These are phyloP conservation scores for Francoa sonchifolia DNA, from an alignment of 441 rosid genomes.

Conservation along the genomic window DNA sequence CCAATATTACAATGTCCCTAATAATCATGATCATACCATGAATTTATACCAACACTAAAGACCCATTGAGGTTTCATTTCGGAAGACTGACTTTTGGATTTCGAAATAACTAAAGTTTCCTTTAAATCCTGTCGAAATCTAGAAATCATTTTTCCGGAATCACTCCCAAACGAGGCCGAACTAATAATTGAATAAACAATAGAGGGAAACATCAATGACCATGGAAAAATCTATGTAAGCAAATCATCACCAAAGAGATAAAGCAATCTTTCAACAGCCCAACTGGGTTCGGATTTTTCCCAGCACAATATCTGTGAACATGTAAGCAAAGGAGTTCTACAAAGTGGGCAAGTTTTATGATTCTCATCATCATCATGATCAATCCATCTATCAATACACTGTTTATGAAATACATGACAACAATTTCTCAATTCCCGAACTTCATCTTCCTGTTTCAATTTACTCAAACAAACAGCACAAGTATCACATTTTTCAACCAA, in stretches of 20 bases:
- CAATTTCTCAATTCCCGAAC: constrained; percentile 73
- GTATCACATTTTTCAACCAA: constrained; percentile 29
- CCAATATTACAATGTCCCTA: no score
- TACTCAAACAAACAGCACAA: constrained; percentile 66
- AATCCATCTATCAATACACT: constrained; percentile 80
- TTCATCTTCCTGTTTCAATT: constrained; percentile 34
- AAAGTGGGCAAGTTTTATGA: constrained; percentile 65
- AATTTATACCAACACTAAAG: no score
- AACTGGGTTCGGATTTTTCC: constrained; percentile 51
- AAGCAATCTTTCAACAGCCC: constrained; percentile 75
- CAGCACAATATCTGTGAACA: constrained; percentile 20
- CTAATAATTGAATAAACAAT: no score
- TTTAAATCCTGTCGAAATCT: no score
- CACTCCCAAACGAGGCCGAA: no score
- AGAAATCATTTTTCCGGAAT: no score
- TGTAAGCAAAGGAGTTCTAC: constrained; percentile 64
- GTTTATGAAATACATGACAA: constrained; percentile 71
- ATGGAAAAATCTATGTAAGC: no score
- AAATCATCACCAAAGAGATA: constrained; percentile 80
- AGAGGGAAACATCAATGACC: no score
- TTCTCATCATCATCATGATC: constrained; percentile 46
- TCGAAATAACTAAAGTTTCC: no score
- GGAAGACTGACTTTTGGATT: no score
- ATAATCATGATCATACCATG: no score
- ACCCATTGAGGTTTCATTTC: no score